These are phyloP conservation scores for Tympanopsis confertula DNA, from an alignment of 2,329 filamentous ascomycete species.

Conservation along the genomic window DNA sequence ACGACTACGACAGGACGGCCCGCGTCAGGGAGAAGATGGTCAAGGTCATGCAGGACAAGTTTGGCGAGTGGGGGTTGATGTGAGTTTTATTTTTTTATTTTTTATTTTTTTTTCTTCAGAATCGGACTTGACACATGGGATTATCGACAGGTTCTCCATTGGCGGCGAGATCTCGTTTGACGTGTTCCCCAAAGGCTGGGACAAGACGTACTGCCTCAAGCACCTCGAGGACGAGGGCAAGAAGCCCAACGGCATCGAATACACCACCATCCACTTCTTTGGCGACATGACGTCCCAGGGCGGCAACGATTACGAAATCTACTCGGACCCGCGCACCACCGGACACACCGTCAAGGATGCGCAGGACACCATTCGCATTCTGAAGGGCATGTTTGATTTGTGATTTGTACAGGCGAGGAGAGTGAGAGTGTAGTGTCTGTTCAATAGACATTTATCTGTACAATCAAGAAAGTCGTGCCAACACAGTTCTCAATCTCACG, in stretches of 20 bases:
- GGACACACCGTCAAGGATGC: slow-evolving; percentile 76
- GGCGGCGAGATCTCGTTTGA: slow-evolving; percentile 98
- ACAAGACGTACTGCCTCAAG: slow-evolving; percentile 92
- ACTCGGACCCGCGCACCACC: slow-evolving; percentile 65
- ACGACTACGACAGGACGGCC: not conserved
- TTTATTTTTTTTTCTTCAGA: no score
- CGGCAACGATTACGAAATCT: slow-evolving; percentile 96
- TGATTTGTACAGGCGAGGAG: no score
- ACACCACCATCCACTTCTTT: slow-evolving; percentile 91
- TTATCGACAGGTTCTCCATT: slow-evolving; percentile 72
- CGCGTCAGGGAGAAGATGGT: not conserved
- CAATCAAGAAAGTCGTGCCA: not conserved
- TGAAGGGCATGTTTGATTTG: slow-evolving; percentile 72
- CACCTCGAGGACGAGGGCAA: slow-evolving; percentile 69
- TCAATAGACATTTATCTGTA: not conserved
- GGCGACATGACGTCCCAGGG: slow-evolving; percentile 88
- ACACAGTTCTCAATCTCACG: no score
- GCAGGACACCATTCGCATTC: slow-evolving; percentile 66
- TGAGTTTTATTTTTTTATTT: no score
- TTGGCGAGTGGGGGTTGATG: not conserved
- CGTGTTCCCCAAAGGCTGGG: slow-evolving; percentile 92
- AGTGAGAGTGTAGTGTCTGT: no score
- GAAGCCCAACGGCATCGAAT: slow-evolving; percentile 59
- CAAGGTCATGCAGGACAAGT: not conserved
- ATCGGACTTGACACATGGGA: no score